A percentile compares a stretch with the other conserved stretches of the same genome.
These are phyloP conservation scores for Epicoccum sorghinum DNA, from an alignment of 2,329 filamentous ascomycete genomes.

Conservation along the genomic window DNA sequence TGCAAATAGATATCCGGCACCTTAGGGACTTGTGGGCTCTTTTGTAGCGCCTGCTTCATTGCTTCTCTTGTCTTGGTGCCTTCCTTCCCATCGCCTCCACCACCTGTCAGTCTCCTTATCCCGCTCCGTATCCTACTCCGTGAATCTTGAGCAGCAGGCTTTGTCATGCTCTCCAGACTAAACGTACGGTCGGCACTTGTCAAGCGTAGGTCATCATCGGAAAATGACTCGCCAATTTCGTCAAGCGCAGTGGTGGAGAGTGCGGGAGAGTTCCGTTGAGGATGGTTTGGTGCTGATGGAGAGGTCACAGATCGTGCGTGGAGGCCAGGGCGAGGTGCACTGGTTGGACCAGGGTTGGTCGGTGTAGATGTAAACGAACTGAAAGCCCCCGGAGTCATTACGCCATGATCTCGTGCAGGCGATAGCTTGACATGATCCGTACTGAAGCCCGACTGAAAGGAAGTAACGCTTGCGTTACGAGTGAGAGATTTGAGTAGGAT, in stretches of 20 bases:
- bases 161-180: constrained; percentile 60
- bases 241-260: constrained; percentile 74
- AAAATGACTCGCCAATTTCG: constrained; percentile 75
- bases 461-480: constrained; percentile 72
- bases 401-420: constrained; percentile 58
- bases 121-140: constrained; percentile 56
- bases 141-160: constrained; percentile 63
- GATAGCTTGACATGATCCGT: constrained; percentile 68
- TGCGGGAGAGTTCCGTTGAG: constrained; percentile 53
- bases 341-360: constrained; percentile 22
- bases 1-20: constrained; percentile 54
- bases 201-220: constrained; percentile 69
- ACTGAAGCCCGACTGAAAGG: constrained; percentile 83
- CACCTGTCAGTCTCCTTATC: constrained; percentile 68
- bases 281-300: constrained; percentile 62
- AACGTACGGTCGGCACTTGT: constrained; percentile 35
- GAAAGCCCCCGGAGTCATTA: constrained; percentile 65
- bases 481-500: constrained; percentile 83
- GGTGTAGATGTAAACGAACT: constrained; percentile 43
- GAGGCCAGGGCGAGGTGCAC: constrained; percentile 64
- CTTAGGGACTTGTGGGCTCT: constrained; percentile 56
- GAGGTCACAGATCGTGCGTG: constrained; percentile 87
- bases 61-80: constrained; percentile 46
- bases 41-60: constrained; percentile 44
- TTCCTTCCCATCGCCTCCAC: constrained; percentile 51